Conservation (phyloP, 2,329 filamentous ascomycete genomes). For the Cadophora malorum region DNA sequence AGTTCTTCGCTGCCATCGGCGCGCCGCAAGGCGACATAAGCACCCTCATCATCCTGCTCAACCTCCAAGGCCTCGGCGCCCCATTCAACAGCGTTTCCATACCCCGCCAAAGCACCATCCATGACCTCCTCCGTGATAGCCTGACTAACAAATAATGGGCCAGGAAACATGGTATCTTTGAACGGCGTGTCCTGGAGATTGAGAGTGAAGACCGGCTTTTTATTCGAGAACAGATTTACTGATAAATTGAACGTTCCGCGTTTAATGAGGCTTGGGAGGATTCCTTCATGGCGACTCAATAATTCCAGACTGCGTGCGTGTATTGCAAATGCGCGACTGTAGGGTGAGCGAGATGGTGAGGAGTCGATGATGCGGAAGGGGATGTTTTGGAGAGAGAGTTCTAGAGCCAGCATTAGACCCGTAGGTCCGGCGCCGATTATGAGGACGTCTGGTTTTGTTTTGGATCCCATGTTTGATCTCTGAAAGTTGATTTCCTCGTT, state of each 20-base stretch:
- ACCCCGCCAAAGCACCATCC: conserved; percentile 41
- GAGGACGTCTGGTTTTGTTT: conserved; percentile 46
- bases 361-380: conserved; percentile 51
- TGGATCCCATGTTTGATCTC: background rate
- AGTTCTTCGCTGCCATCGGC: conserved; percentile 36
- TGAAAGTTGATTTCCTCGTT: background rate
- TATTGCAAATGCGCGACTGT: conserved; percentile 52
- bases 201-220: conserved; percentile 44
- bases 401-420: conserved; percentile 51
- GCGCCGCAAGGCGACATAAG: conserved; percentile 40
- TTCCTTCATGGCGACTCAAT: conserved; percentile 52
- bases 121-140: conserved; percentile 47
- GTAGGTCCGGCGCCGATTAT: conserved; percentile 55
- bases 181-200: conserved; percentile 41
- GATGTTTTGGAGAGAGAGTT: conserved; percentile 46
- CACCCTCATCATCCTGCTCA: conserved; percentile 43
- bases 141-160: conserved; percentile 47
- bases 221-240: conserved; percentile 48
- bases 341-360: conserved; percentile 44
- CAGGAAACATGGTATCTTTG: conserved; percentile 44
- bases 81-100: conserved; percentile 43
- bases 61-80: conserved; percentile 43
- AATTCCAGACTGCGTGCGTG: conserved; percentile 59
- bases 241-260: conserved; percentile 49
- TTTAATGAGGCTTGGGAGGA: conserved; percentile 47